These are phyloP conservation scores for Sungouiella thailandica DNA, from an alignment of 805 yeast genomes.

Conservation along the genomic window DNA sequence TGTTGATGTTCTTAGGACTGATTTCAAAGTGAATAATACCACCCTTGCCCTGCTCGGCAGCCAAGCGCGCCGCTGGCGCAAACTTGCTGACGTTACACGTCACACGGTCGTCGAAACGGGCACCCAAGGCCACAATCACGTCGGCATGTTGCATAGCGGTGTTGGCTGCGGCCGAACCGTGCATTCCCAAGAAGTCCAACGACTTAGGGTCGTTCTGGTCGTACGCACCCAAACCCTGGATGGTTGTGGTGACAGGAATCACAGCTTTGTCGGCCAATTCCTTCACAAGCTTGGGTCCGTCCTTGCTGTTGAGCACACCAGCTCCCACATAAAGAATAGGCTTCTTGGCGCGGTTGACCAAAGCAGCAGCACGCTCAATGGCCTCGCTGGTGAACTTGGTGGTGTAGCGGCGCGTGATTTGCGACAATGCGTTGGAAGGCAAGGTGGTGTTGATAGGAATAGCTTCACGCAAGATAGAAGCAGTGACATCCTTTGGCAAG, in stretches of 20 bases:
- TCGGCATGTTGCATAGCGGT: constrained; percentile 92
- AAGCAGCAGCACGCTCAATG: constrained; percentile 68
- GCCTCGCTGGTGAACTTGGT: constrained; percentile 72
- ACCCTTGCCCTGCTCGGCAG: constrained; percentile 84
- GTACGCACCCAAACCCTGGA: constrained; percentile 91
- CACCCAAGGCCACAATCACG: constrained; percentile 89
- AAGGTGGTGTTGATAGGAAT: constrained; percentile 78
- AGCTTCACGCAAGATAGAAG: constrained; percentile 78
- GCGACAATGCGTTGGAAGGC: constrained; percentile 67
- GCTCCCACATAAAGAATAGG: constrained; percentile 92
- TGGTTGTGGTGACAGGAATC: constrained; percentile 94
- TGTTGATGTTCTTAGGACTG: constrained; percentile 93
- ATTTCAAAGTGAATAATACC: constrained; percentile 97
- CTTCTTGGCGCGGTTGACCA: constrained; percentile 76
- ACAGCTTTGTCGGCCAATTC: constrained; percentile 86
- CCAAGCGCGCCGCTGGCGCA: constrained; percentile 90
- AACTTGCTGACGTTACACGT: constrained; percentile 81
- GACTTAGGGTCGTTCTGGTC: constrained; percentile 90
- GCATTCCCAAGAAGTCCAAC: constrained; percentile 97
- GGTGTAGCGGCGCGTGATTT: constrained; percentile 63
- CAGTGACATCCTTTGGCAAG: constrained; percentile 96
- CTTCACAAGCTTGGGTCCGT: constrained; percentile 74
- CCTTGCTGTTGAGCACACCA: constrained; percentile 75
- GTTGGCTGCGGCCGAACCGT: constrained; percentile 94
- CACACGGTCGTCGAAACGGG: constrained; percentile 98